phyloP scores from a whole-genome alignment of 768 basidiomycete genomes.

The Rhodocollybia butyracea region DNA sequence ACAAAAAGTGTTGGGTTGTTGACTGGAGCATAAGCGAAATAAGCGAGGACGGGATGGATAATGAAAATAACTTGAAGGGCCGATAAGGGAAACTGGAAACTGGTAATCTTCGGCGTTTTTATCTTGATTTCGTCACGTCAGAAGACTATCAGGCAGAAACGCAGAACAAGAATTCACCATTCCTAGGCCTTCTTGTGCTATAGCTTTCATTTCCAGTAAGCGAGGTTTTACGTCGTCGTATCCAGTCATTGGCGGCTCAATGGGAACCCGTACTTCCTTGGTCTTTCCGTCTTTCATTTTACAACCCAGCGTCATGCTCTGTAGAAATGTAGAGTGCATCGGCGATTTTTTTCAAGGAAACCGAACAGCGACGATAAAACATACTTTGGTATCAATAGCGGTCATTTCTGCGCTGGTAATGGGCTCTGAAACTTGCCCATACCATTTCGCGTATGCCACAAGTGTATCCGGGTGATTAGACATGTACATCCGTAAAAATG shows the following conservation, averaged over 20 bases:
- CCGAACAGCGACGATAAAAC: constrained; percentile 10
- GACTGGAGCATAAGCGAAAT: constrained; percentile 21
- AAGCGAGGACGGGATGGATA: constrained; percentile 29
- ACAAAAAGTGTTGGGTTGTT: constrained; percentile 25
- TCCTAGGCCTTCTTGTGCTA: constrained; percentile 76
- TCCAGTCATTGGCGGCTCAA: constrained; percentile 69
- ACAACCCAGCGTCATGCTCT: constrained; percentile 75
- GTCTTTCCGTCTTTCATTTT: constrained; percentile 44
- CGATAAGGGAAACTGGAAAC: constrained; percentile 45
- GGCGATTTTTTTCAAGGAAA: neutral
- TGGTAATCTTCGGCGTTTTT: constrained; percentile 56
- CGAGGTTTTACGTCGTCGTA: constrained; percentile 85
- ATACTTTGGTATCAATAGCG: constrained; percentile 62
- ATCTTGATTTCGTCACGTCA: constrained; percentile 34
- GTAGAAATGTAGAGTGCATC: neutral
- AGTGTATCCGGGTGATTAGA: constrained; percentile 79
- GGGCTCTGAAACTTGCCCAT: constrained; percentile 55
- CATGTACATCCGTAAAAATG: constrained; percentile 84
- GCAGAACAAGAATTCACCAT: constrained; percentile 49
- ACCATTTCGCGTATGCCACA: constrained; percentile 80
- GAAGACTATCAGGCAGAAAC: neutral
- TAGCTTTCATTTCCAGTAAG: constrained; percentile 73
- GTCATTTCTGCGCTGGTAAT: constrained; percentile 69
- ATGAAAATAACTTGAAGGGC: constrained; percentile 18
- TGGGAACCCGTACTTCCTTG: constrained; percentile 50